Conservation (phyloP, 129 eudicot genomes). For the Artemisia annua region DNA sequence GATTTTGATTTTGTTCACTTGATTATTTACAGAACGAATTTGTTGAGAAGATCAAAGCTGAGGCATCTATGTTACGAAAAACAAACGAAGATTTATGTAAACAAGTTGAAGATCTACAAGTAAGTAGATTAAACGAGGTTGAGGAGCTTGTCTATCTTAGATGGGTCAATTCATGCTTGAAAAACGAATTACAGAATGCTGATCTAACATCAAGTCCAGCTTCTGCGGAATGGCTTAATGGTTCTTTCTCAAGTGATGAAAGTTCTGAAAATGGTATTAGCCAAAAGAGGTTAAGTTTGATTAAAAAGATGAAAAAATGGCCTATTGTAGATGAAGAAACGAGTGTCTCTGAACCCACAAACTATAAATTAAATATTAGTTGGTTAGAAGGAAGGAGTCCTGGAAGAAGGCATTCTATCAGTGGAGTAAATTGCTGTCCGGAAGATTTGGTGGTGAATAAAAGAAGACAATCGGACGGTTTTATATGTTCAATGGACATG, state of each 20-base stretch:
- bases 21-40: constrained; percentile 45
- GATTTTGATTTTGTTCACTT: constrained; percentile 13
- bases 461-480: constrained; percentile 80
- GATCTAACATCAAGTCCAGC: constrained; percentile 41
- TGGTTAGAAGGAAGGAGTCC: constrained; percentile 51
- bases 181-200: constrained; percentile 61
- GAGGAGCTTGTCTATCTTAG: constrained; percentile 86
- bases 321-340: constrained; percentile 70
- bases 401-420: constrained; percentile 74
- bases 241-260: constrained; percentile 46
- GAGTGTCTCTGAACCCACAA: constrained; percentile 34
- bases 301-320: constrained; percentile 70
- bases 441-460: constrained; percentile 52
- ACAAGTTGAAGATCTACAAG: constrained; percentile 92
- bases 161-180: constrained; percentile 87
- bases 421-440: constrained; percentile 55
- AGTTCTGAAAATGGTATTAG: constrained; percentile 42
- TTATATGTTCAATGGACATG: constrained; percentile 56
- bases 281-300: constrained; percentile 48
- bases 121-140: constrained; percentile 81
- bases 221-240: constrained; percentile 36
- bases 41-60: constrained; percentile 65
- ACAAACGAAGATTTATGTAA: constrained; percentile 78
- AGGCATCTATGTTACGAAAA: constrained; percentile 62
- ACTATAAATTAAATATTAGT: constrained; percentile 35